Evolutionary conservation across 805 yeast species (phyloP).

Genomic region (Candida rishiriensis): DNA sequence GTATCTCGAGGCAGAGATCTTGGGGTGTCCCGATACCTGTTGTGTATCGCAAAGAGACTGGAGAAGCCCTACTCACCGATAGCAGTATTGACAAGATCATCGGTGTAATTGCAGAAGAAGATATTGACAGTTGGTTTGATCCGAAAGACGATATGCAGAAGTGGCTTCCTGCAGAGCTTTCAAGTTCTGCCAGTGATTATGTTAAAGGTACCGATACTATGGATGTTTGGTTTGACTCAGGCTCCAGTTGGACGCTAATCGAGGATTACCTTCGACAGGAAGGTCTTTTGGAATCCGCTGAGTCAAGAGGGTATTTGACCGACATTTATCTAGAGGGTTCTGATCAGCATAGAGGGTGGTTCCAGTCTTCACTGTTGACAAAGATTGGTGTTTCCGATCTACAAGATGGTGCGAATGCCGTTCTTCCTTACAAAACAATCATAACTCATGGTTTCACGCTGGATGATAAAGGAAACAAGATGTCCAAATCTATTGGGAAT

Average conservation of each 20-base stretch:
- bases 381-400: slow-evolving; percentile 45
- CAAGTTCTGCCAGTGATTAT: slow-evolving; percentile 40
- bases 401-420: slow-evolving; percentile 20
- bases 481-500: slow-evolving; percentile 93
- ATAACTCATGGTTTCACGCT: slow-evolving; percentile 92
- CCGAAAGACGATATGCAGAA: slow-evolving; percentile 37
- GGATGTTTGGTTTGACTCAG: slow-evolving; percentile 99
- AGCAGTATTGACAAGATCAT: slow-evolving; percentile 57
- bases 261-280: slow-evolving; percentile 34
- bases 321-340: slow-evolving; percentile 93
- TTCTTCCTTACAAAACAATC: slow-evolving; percentile 63
- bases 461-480: slow-evolving; percentile 80
- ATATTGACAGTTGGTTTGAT: slow-evolving; percentile 78
- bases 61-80: slow-evolving; percentile 58
- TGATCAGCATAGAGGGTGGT: slow-evolving; percentile 99
- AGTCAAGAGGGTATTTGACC: slow-evolving; percentile 44
- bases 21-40: slow-evolving; percentile 99
- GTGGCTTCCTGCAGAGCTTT: slow-evolving; percentile 65
- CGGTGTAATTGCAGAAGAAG: slow-evolving; percentile 47
- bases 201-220: slow-evolving; percentile 81
- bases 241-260: slow-evolving; percentile 80
- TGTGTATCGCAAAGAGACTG: slow-evolving; percentile 55
- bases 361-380: slow-evolving; percentile 86
- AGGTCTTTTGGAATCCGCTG: slow-evolving; percentile 28
- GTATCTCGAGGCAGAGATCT: slow-evolving; percentile 89